A percentile compares a stretch with the other conserved stretches of the same genome.
phyloP scores from a whole-genome alignment of 495 filamentous ascomycete genomes.

The Parachaetomium inaequale region DNA sequence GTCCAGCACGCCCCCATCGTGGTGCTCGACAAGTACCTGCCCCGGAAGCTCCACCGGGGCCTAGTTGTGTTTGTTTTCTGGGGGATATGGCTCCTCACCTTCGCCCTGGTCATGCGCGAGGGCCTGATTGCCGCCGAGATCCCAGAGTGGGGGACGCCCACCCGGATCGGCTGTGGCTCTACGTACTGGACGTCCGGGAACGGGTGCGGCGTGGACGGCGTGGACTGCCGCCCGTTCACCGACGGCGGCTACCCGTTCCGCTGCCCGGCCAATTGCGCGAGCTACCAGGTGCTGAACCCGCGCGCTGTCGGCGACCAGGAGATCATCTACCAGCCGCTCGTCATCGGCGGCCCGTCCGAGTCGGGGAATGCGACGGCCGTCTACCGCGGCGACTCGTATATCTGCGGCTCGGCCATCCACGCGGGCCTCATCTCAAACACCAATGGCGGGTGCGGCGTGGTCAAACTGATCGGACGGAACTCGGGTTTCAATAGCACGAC shows the following conservation, averaged over 20 bases:
- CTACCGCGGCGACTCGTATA: constrained; percentile 80
- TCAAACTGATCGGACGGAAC: constrained; percentile 16
- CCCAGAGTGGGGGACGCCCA: constrained; percentile 62
- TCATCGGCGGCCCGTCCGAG: constrained; percentile 69
- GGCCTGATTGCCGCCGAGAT: constrained; percentile 63
- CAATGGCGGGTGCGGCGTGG: constrained; percentile 63
- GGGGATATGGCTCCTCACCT: constrained; percentile 67
- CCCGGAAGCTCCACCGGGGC: constrained; percentile 59
- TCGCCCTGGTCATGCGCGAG: constrained; percentile 61
- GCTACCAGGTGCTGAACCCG: constrained; percentile 63
- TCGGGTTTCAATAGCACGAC: constrained; percentile 17
- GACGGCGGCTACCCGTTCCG: constrained; percentile 67
- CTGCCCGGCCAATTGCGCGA: constrained; percentile 73
- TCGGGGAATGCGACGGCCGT: constrained; percentile 43
- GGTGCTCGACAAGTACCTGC: constrained; percentile 59
- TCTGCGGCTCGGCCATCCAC: constrained; percentile 79
- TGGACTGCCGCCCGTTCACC: constrained; percentile 75
- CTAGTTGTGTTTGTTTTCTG: constrained; percentile 59
- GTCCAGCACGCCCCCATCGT: constrained; percentile 66
- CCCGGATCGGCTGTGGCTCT: constrained; percentile 63
- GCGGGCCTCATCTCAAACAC: constrained; percentile 64
- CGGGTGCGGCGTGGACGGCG: constrained; percentile 73
- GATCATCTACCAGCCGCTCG: constrained; percentile 63
- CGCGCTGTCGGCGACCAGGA: constrained; percentile 71
- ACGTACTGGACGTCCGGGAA: constrained; percentile 66